Evolutionary conservation across 2,329 filamentous ascomycete genomes (phyloP), one percentile per base, ranked within the genome.

Genomic region (Fonsecaea nubica): DNA sequence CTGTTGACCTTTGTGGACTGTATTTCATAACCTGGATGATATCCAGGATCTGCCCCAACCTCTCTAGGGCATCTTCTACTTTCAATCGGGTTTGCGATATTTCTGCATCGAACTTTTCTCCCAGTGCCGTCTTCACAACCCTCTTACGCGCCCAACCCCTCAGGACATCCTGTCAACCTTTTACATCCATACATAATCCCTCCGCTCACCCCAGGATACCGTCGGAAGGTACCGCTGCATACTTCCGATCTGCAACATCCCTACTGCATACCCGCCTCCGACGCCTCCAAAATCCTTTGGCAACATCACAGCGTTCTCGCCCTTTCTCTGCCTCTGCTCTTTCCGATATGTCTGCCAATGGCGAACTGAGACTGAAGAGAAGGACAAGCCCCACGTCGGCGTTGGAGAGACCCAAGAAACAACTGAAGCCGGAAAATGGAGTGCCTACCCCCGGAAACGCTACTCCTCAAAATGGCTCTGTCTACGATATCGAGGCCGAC

Each of bases 391-490:
- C 83, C 15, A 78, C 81, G 25, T 78, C 83, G 40, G 76, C 78
- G 63, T 77, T 78, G 57, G 83, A 86, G 66, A 83, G 84, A 62
- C 84, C 85, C 1, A 77, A 82, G 69, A 87, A 87, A 76, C 84
- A 86, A 65, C 78, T 84, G 62, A 84, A 82, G 71, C 80, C 83
- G 15, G 83, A 86, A 69, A 80, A 76, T 62, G 70, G 62, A 21
- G 72, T 74, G 32, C 73, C 77, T 50, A 80, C 76, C 2, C 78
- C 80, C 12, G 78, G 77, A 4, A 79, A 82, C 59, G 73, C 77
- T 9, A 80, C 79, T 0, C 77, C 79, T 1, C 77, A 78, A 40
- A 82, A 82, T 63, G 78, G 78, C 62, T 79, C 79, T 0, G 77
- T 80, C 18, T 81, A 81, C 68, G 76, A 79, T 60, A 77, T 83